Evolutionary conservation across 2,329 filamentous ascomycete genomes (phyloP).

Genomic region (Pseudohalonectria lignicola): DNA sequence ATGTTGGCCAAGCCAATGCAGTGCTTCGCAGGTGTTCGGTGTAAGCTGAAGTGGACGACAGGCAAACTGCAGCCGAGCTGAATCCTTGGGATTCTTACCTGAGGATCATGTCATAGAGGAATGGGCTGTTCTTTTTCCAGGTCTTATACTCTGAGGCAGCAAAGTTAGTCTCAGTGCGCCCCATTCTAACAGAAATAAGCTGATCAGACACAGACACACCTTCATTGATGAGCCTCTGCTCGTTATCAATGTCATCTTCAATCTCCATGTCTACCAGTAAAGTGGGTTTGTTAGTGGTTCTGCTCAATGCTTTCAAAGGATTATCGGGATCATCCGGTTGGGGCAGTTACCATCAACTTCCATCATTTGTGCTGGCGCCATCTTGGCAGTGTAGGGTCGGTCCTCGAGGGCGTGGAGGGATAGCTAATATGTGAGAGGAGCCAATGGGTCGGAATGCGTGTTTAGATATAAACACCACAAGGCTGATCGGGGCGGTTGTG

Average conservation of each 20-base stretch:
- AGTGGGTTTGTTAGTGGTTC: no score
- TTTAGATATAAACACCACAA: no score
- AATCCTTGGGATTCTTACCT: slow-evolving; percentile 35
- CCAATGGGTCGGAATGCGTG: no score
- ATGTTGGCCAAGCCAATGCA: slow-evolving; percentile 91
- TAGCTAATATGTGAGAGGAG: no score
- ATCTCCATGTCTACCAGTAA: slow-evolving; percentile 39
- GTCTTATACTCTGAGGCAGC: slow-evolving; percentile 92
- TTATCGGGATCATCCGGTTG: no score
- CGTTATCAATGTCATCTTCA: slow-evolving; percentile 61
- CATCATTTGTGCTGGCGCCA: slow-evolving; percentile 1
- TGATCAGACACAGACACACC: no score
- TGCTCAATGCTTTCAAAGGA: no score
- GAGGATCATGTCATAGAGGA: slow-evolving; percentile 96
- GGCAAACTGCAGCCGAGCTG: slow-evolving; percentile 5
- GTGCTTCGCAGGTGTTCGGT: slow-evolving; percentile 41
- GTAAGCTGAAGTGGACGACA: slow-evolving; percentile 2
- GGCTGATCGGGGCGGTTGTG: no score
- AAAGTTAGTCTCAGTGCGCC: no score
- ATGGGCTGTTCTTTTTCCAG: slow-evolving; percentile 99
- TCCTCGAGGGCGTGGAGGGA: no score
- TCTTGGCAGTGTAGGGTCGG: background rate
- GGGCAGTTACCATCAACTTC: slow-evolving; percentile 3
- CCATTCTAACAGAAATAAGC: no score
- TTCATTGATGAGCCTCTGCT: slow-evolving; percentile 91